Evolutionary conservation across 164 flowering plant species (phyloP).

Genomic region (Piper betle): DNA sequence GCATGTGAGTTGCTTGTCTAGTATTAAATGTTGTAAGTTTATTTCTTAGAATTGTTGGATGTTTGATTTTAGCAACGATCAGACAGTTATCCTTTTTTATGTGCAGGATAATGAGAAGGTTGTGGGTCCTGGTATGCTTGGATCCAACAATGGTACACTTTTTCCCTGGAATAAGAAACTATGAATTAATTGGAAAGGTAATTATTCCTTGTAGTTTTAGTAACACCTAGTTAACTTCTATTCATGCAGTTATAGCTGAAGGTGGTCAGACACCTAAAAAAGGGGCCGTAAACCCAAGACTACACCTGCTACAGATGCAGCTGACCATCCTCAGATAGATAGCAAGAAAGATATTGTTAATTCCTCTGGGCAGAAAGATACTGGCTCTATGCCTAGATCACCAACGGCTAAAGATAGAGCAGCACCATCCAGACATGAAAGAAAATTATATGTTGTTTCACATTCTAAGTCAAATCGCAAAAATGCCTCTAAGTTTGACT

Average conservation of each 20-base stretch:
- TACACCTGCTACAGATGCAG: slow-evolving; percentile 17
- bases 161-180: slow-evolving; percentile 13
- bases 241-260: slow-evolving; percentile 13
- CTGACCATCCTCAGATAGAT: slow-evolving; percentile 19
- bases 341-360: slow-evolving; percentile 21
- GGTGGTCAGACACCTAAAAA: slow-evolving; percentile 15
- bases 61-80: not conserved
- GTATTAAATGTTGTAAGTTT: no score
- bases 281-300: slow-evolving; percentile 20
- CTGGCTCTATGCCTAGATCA: slow-evolving; percentile 18
- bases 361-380: slow-evolving; percentile 24
- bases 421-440: slow-evolving; percentile 21
- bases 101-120: slow-evolving; percentile 31
- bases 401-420: slow-evolving; percentile 19
- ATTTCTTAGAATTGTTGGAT: not conserved
- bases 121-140: slow-evolving; percentile 11
- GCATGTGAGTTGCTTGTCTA: slow-evolving; percentile 16
- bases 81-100: not conserved
- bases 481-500: slow-evolving; percentile 15
- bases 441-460: slow-evolving; percentile 9
- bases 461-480: slow-evolving; percentile 18
- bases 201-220: slow-evolving; percentile 12
- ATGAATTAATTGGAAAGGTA: slow-evolving; percentile 13
- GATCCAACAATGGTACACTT: slow-evolving; percentile 32
- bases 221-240: slow-evolving; percentile 8